Evolutionary conservation across 352 stramenopile genomes (phyloP).

Genomic region (Thraustotheca clavata): DNA sequence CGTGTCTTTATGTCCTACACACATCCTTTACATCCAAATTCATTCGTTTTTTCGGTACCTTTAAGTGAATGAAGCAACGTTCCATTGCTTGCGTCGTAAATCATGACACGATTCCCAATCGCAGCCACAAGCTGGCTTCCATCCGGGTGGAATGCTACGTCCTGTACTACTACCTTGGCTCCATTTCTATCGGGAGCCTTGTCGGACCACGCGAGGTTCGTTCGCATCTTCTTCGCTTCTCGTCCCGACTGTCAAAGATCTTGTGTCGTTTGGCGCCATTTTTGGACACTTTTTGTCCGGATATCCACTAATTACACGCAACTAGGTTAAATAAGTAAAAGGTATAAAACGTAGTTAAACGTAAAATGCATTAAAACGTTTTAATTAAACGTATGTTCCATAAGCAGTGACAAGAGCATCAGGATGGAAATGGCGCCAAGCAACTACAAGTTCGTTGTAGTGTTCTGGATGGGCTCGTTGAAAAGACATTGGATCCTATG

Average conservation of each 20-base stretch:
- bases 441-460: constrained; percentile 64
- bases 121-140: constrained; percentile 85
- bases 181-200: constrained; percentile 83
- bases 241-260: too few species aligned
- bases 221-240: constrained; percentile 42
- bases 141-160: constrained; percentile 87
- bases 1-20: constrained; percentile 62
- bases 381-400: constrained; percentile 51
- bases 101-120: constrained; percentile 86
- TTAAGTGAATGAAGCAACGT: constrained; percentile 89
- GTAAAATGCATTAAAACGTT: neutral
- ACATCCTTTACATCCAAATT: neutral
- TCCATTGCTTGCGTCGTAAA: constrained; percentile 88
- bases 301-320: neutral
- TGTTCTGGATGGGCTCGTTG: constrained; percentile 74
- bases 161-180: constrained; percentile 78
- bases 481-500: constrained; percentile 64
- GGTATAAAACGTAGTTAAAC: neutral
- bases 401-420: constrained; percentile 64
- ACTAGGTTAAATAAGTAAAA: neutral
- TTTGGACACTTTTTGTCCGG: neutral
- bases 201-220: constrained; percentile 74
- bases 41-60: constrained; percentile 21
- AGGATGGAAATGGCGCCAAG: constrained; percentile 75
- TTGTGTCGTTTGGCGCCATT: constrained; percentile 8